Conservation (phyloP, 345 rosid species). For the Eucalyptus brandiana region DNA sequence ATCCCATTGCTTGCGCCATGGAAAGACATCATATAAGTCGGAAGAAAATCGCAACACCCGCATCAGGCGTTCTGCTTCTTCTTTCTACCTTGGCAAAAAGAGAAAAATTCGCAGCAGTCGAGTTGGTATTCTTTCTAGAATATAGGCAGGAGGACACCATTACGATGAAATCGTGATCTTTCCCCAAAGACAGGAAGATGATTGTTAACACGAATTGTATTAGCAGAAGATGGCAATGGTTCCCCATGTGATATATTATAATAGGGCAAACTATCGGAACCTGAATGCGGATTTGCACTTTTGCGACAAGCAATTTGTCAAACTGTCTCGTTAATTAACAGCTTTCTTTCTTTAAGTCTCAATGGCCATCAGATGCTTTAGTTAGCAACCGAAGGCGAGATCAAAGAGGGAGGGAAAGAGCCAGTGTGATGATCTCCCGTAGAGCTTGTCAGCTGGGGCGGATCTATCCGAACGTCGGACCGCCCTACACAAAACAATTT, state of each 20-base stretch:
- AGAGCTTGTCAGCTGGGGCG: neutral
- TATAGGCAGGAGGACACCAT: neutral
- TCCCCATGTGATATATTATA: neutral
- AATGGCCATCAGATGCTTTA: neutral
- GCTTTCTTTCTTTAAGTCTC: neutral
- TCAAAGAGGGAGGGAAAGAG: neutral
- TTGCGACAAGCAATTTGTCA: neutral
- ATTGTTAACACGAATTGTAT: neutral
- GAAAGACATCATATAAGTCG: neutral
- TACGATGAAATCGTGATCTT: neutral
- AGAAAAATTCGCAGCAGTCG: neutral
- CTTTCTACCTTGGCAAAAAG: neutral
- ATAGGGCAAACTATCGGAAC: neutral
- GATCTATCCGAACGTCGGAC: neutral
- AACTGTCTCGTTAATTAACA: neutral
- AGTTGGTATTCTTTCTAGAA: neutral
- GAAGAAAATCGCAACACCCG: neutral
- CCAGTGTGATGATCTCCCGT: neutral
- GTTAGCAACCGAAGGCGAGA: neutral
- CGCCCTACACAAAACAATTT: neutral
- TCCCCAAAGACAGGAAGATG: neutral
- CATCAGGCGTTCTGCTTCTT: neutral
- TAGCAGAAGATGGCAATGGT: neutral
- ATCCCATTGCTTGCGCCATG: neutral
- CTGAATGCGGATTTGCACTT: neutral